phyloP scores from a whole-genome alignment of 2,329 filamentous ascomycete species.

The Neonectria magnoliae region DNA sequence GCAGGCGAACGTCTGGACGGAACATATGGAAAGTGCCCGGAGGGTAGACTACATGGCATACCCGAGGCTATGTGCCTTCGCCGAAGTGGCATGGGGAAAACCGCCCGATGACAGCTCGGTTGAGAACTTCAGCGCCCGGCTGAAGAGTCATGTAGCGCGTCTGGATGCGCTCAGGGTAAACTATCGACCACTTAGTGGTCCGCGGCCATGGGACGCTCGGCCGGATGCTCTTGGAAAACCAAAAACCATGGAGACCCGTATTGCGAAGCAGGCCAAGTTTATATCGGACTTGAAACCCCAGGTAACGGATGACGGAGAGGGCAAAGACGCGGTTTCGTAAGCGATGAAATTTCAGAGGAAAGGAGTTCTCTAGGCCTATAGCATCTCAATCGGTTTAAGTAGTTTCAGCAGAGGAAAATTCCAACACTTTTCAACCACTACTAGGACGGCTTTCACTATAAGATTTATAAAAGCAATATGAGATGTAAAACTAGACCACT shows the following conservation, averaged over 20 bases:
- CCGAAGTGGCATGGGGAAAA: slow-evolving; percentile 30
- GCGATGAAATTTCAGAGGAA: too few species aligned
- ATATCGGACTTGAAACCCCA: slow-evolving; percentile 3
- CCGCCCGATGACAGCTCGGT: not conserved
- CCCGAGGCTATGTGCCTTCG: slow-evolving; percentile 23
- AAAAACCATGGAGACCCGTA: slow-evolving; percentile 8
- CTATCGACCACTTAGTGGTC: slow-evolving; percentile 27
- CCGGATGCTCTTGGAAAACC: slow-evolving; percentile 27
- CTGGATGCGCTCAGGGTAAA: slow-evolving; percentile 26
- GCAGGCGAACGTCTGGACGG: slow-evolving; percentile 32
- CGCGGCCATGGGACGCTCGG: slow-evolving; percentile 26
- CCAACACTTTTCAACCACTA: too few species aligned
- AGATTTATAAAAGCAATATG: too few species aligned
- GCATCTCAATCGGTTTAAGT: too few species aligned
- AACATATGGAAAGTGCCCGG: slow-evolving; percentile 31
- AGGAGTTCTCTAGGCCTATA: too few species aligned
- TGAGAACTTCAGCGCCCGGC: slow-evolving; percentile 15
- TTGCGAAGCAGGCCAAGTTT: slow-evolving; percentile 7
- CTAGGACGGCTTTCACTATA: too few species aligned
- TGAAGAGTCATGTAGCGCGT: slow-evolving; percentile 15
- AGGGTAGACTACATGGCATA: slow-evolving; percentile 29
- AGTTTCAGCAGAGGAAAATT: too few species aligned
- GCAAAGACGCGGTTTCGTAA: not conserved
- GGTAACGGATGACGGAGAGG: not conserved
- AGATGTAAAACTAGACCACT: too few species aligned